Evolutionary conservation across 306 rosid species (phyloP).

Genomic region (Canavalia gladiata): DNA sequence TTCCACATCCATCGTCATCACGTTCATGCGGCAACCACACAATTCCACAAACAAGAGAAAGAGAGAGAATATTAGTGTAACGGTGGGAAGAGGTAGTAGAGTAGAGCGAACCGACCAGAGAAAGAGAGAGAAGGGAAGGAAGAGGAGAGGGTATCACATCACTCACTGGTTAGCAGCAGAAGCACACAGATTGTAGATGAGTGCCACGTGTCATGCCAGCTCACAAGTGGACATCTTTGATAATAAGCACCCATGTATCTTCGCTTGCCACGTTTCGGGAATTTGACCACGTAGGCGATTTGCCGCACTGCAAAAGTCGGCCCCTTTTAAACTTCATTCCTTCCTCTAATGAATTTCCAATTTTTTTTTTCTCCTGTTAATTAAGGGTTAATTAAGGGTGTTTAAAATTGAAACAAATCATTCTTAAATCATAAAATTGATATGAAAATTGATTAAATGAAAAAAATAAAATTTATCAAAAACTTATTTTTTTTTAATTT

Average conservation of each 20-base stretch:
- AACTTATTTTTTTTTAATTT: too few relatives aligned
- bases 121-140: background rate
- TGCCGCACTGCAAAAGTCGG: constrained; percentile 57
- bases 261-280: constrained; percentile 63
- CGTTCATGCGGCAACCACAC: background rate
- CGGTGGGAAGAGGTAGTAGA: constrained; percentile 38
- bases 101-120: constrained; percentile 23
- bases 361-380: background rate
- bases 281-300: constrained; percentile 56
- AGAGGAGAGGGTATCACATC: background rate
- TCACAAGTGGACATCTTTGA: constrained; percentile 57
- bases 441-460: too few relatives aligned
- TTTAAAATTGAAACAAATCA: too few relatives aligned
- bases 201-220: constrained; percentile 74
- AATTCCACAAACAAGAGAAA: background rate
- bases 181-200: constrained; percentile 36
- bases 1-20: constrained; percentile 12
- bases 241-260: constrained; percentile 57
- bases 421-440: too few relatives aligned
- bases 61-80: background rate
- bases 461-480: too few relatives aligned
- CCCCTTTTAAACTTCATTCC: background rate
- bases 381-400: too few relatives aligned
- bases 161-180: constrained; percentile 49
- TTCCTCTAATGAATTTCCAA: background rate